These are phyloP conservation scores for Apiotrichum gracile DNA, from an alignment of 1,284 basidiomycete genomes.

Conservation along the genomic window DNA sequence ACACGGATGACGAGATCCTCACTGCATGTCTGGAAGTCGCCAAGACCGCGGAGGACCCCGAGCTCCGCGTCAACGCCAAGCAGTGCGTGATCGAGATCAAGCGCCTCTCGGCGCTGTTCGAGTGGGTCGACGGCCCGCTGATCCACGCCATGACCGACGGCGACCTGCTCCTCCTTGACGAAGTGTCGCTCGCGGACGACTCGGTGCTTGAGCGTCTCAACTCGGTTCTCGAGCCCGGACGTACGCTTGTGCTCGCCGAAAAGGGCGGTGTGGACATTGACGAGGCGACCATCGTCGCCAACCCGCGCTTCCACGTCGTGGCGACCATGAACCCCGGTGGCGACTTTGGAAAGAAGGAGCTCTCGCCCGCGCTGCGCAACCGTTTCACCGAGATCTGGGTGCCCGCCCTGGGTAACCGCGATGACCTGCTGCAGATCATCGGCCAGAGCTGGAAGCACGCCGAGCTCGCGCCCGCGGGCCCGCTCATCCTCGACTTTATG, in stretches of 20 bases:
- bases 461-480: conserved; percentile 58
- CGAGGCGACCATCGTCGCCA: conserved; percentile 62
- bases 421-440: conserved; percentile 77
- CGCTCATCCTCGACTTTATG: conserved; percentile 68
- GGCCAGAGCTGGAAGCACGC: conserved; percentile 63
- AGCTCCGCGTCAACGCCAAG: conserved; percentile 11
- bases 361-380: conserved; percentile 94
- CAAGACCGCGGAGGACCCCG: conserved; percentile 7
- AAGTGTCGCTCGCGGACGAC: conserved; percentile 97
- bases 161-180: conserved; percentile 85
- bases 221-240: conserved; percentile 85
- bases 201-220: conserved; percentile 97
- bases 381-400: conserved; percentile 99
- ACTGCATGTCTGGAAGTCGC: conserved; percentile 4
- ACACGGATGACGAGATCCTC: conserved; percentile 29
- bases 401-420: conserved; percentile 69
- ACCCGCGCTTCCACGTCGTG: conserved; percentile 73
- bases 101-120: conserved; percentile 67
- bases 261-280: conserved; percentile 71
- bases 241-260: conserved; percentile 89
- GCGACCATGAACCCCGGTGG: conserved; percentile 99
- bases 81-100: conserved; percentile 44
- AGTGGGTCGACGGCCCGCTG: conserved; percentile 94
- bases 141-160: conserved; percentile 85
- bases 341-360: conserved; percentile 98